phyloP scores from a whole-genome alignment of 768 basidiomycete species.

The Pholiota molesta region DNA sequence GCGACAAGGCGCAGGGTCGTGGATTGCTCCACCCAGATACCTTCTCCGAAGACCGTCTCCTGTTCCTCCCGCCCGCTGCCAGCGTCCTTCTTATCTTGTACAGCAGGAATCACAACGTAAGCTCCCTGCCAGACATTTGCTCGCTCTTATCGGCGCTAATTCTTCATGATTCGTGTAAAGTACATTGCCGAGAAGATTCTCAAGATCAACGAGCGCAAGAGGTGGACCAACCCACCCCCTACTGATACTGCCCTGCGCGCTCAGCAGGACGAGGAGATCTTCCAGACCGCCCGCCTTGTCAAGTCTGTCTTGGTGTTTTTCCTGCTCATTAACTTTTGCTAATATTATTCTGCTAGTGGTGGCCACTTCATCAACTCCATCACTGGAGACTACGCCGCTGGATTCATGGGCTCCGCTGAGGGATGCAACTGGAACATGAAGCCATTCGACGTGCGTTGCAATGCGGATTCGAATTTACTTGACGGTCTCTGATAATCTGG shows the following conservation, averaged over 20 bases:
- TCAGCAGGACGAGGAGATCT: slow-evolving; percentile 57
- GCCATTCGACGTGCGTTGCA: slow-evolving; percentile 40
- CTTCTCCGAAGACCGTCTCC: slow-evolving; percentile 53
- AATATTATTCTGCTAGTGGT: slow-evolving; percentile 31
- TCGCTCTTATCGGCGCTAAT: background rate
- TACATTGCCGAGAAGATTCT: slow-evolving; percentile 56
- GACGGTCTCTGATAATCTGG: background rate
- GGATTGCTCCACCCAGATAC: slow-evolving; percentile 57
- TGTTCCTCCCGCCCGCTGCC: slow-evolving; percentile 56
- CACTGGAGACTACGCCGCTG: slow-evolving; percentile 62
- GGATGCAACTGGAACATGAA: slow-evolving; percentile 58
- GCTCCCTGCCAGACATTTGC: slow-evolving; percentile 14
- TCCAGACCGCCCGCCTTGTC: slow-evolving; percentile 57
- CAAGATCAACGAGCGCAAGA: slow-evolving; percentile 55
- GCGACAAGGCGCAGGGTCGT: slow-evolving; percentile 49
- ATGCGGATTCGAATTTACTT: background rate
- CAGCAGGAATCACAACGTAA: slow-evolving; percentile 61
- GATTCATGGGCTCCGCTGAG: slow-evolving; percentile 57
- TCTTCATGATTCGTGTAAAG: slow-evolving; percentile 27
- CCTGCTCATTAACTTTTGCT: background rate
- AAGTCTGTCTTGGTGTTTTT: slow-evolving; percentile 36
- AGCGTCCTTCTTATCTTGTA: slow-evolving; percentile 59
- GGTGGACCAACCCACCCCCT: slow-evolving; percentile 46
- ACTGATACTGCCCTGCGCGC: slow-evolving; percentile 26
- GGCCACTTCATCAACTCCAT: slow-evolving; percentile 59